Evolutionary conservation across 441 rosid species (phyloP), one percentile per base, ranked within the genome.

Genomic region (Gossypium aridum): DNA sequence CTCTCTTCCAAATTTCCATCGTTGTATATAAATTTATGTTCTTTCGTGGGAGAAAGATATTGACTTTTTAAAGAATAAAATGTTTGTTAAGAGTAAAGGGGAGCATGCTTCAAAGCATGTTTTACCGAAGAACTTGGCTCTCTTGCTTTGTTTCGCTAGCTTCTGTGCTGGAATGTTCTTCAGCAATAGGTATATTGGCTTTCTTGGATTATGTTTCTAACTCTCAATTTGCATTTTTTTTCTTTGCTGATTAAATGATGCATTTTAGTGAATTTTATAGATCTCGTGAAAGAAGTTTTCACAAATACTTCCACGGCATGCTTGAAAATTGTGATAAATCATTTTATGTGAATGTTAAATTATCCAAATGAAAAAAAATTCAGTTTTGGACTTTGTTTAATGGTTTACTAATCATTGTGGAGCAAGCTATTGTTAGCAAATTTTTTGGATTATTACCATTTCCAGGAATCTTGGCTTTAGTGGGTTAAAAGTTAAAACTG

Each of bases 141-240:
- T 89, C 79, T 75, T 88, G 56, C 91, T 93, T 75, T 93, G 91
- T 72, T 56, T 89, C 72, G 57, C 87, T 39, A 83, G 94, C 83
- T 93, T 92, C 82, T 84, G 87, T 63, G 84, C 87, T 2, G 98
- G 96, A 70, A 82, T 87, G 87, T 77, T 90, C 87, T 89, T 93
- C 94, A 87, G 89, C 55, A 92, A 89, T 79, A 87, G 96, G 98
- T 89, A 74, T 43, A 71, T 31, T 51, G 5, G 60, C n/a, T 23
- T 26, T 49, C 16, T 75, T 70, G 66, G 64, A 20, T 69, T 31
- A 31, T 53, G 9, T 23, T 74, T 66, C 47, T 45, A 13, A 6
- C 13, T 13, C 56, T 13, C 34, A 45, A 66, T 43, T 65, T 19
- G 17, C 31, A 20, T 7, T 22, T 66, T 26, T 61, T 26, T 72